A percentile compares a stretch with the other conserved stretches of the same genome.
phyloP scores from a whole-genome alignment of 805 yeast genomes.

The Wickerhamomyces mucosus region DNA sequence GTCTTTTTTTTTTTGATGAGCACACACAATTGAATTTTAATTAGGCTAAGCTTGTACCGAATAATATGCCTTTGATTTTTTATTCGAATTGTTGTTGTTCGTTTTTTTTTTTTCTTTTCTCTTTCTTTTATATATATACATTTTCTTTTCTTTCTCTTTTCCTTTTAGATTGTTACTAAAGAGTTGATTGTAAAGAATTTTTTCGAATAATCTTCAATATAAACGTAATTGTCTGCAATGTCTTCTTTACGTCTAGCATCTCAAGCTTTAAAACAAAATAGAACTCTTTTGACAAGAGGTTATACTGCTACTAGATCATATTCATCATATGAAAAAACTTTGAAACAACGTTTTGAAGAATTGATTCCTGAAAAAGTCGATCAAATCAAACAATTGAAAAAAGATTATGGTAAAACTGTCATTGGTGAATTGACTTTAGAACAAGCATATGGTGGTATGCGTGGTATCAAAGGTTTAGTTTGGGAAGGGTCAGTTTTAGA shows the following conservation, averaged over 20 bases:
- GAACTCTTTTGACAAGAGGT: constrained; percentile 1
- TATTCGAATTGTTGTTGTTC: no score
- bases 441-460: constrained; percentile 88
- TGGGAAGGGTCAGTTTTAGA: constrained; percentile 88
- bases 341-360: constrained; percentile 92
- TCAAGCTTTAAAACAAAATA: constrained; percentile 4
- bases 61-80: no score
- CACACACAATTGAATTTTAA: no score
- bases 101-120: no score
- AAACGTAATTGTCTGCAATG: no score
- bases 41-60: no score
- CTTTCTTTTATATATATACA: no score
- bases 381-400: constrained; percentile 76
- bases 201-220: no score
- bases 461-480: constrained; percentile 77
- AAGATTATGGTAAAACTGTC: constrained; percentile 71
- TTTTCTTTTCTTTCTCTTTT: no score
- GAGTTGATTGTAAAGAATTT: no score
- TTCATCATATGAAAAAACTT: constrained; percentile 39
- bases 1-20: no score
- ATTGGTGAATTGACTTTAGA: constrained; percentile 69
- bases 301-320: constrained; percentile 17
- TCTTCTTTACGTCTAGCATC: constrained; percentile 7
- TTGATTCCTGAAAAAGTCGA: constrained; percentile 87
- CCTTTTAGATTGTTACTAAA: no score